These are phyloP conservation scores for Arbutus unedo DNA, from an alignment of 148 eudicot genomes.

Conservation along the genomic window DNA sequence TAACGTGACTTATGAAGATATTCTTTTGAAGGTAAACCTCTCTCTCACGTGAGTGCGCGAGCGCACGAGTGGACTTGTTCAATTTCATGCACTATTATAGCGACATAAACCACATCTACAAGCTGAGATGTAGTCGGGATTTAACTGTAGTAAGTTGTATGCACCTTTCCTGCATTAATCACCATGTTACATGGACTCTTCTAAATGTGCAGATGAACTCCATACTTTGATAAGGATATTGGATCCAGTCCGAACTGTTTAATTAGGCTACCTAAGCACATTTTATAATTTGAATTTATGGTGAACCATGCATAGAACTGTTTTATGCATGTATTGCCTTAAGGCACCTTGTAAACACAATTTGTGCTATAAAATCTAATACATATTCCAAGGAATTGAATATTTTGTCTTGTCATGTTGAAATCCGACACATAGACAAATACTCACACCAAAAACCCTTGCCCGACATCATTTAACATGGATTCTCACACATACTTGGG, in stretches of 20 bases:
- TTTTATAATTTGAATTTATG: neutral
- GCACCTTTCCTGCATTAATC: too few relatives aligned
- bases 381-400: too few relatives aligned
- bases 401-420: too few relatives aligned
- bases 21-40: conserved; percentile 46
- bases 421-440: too few relatives aligned
- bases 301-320: too few relatives aligned
- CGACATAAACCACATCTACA: neutral
- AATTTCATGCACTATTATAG: neutral
- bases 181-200: neutral
- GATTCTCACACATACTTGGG: too few relatives aligned
- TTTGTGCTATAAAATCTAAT: too few relatives aligned
- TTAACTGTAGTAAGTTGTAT: neutral
- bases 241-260: neutral
- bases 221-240: neutral
- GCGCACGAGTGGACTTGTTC: neutral
- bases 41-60: too few relatives aligned
- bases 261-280: neutral
- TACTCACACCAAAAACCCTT: too few relatives aligned
- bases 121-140: neutral
- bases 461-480: too few relatives aligned
- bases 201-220: neutral
- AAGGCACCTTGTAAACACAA: too few relatives aligned
- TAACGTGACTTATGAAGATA: conserved; percentile 47
- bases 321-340: too few relatives aligned